Conservation (phyloP, 2,329 filamentous ascomycete species). For the Cordyceps cateniannulata region DNA sequence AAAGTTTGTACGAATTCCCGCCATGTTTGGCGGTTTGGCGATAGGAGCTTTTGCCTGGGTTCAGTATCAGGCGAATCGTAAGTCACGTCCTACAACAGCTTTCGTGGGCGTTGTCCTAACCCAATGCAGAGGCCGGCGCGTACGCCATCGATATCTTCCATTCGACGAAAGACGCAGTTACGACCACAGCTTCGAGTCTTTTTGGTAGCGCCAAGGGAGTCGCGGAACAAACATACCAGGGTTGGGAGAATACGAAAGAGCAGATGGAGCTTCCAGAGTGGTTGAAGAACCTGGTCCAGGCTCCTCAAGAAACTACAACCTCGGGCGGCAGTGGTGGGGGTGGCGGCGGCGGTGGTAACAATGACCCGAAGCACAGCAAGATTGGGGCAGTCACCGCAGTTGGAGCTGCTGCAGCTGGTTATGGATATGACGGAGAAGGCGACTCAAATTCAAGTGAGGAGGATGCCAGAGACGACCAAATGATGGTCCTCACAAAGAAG, state of each 20-base stretch:
- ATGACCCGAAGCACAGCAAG: conserved; percentile 54
- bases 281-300: conserved; percentile 65
- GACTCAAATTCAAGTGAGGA: conserved; percentile 56
- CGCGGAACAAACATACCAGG: conserved; percentile 69
- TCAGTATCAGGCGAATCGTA: conserved; percentile 90
- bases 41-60: conserved; percentile 85
- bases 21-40: conserved; percentile 83
- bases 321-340: conserved; percentile 44
- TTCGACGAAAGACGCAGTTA: conserved; percentile 64
- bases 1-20: conserved; percentile 82
- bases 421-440: conserved; percentile 66
- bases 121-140: conserved; percentile 38
- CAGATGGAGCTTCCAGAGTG: conserved; percentile 65
- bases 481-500: conserved; percentile 98
- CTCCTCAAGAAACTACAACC: conserved; percentile 32
- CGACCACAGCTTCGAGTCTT: conserved; percentile 60
- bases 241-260: conserved; percentile 80
- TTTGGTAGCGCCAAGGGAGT: conserved; percentile 69
- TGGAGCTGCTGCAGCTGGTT: conserved; percentile 68
- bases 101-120: conserved; percentile 19
- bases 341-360: conserved; percentile 40
- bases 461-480: conserved; percentile 84
- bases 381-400: conserved; percentile 55
- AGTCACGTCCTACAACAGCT: conserved; percentile 27
- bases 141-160: conserved; percentile 60